Base-by-base conservation (phyloP, 78 protist genomes). In the Dictyostelium citrinum region DNA sequence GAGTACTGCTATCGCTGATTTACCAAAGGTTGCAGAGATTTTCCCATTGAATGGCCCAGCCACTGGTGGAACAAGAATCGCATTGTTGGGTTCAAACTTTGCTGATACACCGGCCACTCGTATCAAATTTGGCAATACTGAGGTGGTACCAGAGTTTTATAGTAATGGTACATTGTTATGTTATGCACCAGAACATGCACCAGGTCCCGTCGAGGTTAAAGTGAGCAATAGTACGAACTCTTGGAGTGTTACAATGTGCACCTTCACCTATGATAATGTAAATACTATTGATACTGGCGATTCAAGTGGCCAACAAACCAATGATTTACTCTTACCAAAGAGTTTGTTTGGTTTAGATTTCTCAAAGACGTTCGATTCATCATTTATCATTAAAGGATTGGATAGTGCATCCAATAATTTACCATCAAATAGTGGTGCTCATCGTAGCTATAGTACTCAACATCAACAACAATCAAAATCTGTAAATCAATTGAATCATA, bases 91-190 rank as follows among this genome's bases (percentile, higher is more conserved):
- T 39, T 14, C 74, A 22, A 95, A 95, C 61, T 95, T 95, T 70
- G 97, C 91, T 12, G 95, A 95, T 49, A 74, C 97, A 27, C 97
- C 97, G 1, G 90, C 79, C 14, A 90, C 93, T 46, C 58, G 97
- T 31, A 27, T 95, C 1, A 29, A 49, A 10, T 95, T 95, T 51
- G 97, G 79, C 35, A 90, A 83, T 60, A 43, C 81, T 43, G 97
- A 95, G 46, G 95, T 95, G 0, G 31, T 49, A 27, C 97, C 97
- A 39, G 81, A 76, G 43, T 95, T 90, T 58, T 88, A 78, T 35
- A 81, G 91, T 16, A 58, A 41, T 35, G 92, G 94, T 33, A 95
- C 97, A 1, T 58, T 95, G 67, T 5, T 84, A 9, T 90, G 95
- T 49, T 49, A 77, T 75, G 83, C 97, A 41, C 97, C 97, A 10